Base-by-base conservation (phyloP, 2,329 filamentous ascomycete genomes). In the Nemania diffusa region DNA sequence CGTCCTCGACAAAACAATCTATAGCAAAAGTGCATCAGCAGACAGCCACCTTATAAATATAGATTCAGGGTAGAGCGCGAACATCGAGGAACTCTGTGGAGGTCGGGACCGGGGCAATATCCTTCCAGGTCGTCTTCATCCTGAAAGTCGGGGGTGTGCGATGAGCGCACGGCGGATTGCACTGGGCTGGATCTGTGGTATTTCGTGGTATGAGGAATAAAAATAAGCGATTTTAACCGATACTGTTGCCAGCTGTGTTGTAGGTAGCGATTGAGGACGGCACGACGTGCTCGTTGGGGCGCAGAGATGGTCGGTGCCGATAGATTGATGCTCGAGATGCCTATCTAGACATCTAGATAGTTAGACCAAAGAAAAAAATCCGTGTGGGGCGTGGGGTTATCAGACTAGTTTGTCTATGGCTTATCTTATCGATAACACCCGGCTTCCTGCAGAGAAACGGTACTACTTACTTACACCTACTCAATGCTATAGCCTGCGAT, bases 61-160 rank as follows among this genome's bases (percentile, higher is more conserved):
- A 15, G 15, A 20, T 29, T 40, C 26, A 26, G 29, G 13, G 13
- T 17, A 27, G 58, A 53, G 50, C 34, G 67, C 61, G 97, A 57
- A 70, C 70, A 82, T 99, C 96, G 75, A 99, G 87, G 78, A 99
- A 98, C 83, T 99, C 96, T 84, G 97, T 91, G 80, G 91, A 91
- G 76, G 92, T 97, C 65, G 95, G 95, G 73, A 97, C 93, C 72
- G 93, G 93, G 70, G 92, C 90, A 75, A 97, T 97, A 78, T 92
- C 90, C 79, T 90, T 91, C 88, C 88, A 90, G 63, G 86, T 88
- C 70, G 84, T 87, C 83, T 87, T 87, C 85, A 87, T 87, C 62
- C 71, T 82, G 83, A 15, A 80, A 56, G 42, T 42, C 20, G 22
- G 34, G 76, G 73, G 76, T 32, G 70, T 73, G 72, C 69, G 51